phyloP scores from a whole-genome alignment of 176 grass and related monocot genomes.

The Avena insularis region DNA sequence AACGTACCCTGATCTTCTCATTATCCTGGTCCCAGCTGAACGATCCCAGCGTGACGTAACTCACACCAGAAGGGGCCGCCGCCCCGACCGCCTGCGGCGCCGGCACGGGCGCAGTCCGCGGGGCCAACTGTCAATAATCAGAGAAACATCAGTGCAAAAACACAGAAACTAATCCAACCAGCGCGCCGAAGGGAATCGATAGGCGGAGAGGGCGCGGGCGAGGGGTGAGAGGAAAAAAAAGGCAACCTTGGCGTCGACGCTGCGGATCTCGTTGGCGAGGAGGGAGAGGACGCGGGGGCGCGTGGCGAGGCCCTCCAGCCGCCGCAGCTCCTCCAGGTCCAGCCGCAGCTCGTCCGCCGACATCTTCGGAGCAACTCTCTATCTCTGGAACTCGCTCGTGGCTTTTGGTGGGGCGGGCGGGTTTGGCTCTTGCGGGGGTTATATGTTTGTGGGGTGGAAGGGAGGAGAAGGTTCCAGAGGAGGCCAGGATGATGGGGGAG shows the following conservation, averaged over 20 bases:
- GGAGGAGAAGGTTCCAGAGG: conserved; percentile 67
- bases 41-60: conserved; percentile 70
- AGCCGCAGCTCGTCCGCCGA: conserved; percentile 67
- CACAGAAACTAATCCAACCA: neutral
- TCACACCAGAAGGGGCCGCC: conserved; percentile 27
- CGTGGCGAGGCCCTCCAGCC: conserved; percentile 72
- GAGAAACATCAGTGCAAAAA: neutral
- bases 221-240: too few relatives aligned
- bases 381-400: neutral
- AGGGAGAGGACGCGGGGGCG: conserved; percentile 68
- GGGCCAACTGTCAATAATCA: conserved; percentile 41
- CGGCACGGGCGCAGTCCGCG: conserved; percentile 6
- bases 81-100: conserved; percentile 32
- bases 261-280: conserved; percentile 74
- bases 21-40: conserved; percentile 96
- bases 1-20: conserved; percentile 82
- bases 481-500: neutral
- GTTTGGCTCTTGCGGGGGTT: neutral
- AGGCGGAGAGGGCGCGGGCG: neutral
- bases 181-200: neutral
- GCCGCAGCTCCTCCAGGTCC: conserved; percentile 81
- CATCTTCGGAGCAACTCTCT: conserved; percentile 2
- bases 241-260: conserved; percentile 67
- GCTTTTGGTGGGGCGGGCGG: neutral
- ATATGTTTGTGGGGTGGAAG: conserved; percentile 48